Percentiles rank a stretch among this genome's conserved stretches.
phyloP scores from a whole-genome alignment of 2,329 filamentous ascomycete species.

The Microcyclospora pomicola region DNA sequence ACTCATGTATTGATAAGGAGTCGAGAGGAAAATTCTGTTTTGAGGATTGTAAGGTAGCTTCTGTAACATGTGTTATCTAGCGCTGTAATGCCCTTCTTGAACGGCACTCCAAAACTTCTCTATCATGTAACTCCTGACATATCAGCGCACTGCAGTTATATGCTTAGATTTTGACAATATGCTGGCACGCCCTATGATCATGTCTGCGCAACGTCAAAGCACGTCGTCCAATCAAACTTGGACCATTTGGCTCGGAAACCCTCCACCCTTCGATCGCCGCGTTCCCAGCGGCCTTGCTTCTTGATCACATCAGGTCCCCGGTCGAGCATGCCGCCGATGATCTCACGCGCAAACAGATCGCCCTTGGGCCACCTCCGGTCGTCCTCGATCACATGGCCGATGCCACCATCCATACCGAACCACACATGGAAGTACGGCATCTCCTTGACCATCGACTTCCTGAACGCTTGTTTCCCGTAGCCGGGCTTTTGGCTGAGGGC shows the following conservation, averaged over 20 bases:
- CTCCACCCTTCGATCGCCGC: slow-evolving; percentile 54
- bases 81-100: no score
- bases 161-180: no score
- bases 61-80: no score
- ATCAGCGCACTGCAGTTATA: no score
- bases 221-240: slow-evolving; percentile 79
- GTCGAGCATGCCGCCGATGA: slow-evolving; percentile 86
- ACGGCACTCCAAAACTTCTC: no score
- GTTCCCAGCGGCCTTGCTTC: slow-evolving; percentile 75
- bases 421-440: slow-evolving; percentile 98
- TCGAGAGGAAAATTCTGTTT: no score
- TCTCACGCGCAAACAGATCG: slow-evolving; percentile 83
- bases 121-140: no score
- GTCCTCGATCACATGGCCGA: slow-evolving; percentile 89
- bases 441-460: slow-evolving; percentile 73
- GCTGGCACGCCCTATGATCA: no score
- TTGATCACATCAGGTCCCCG: slow-evolving; percentile 70
- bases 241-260: slow-evolving; percentile 74
- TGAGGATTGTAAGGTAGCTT: no score
- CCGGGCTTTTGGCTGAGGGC: slow-evolving; percentile 47
- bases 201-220: slow-evolving; percentile 30
- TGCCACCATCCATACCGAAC: slow-evolving; percentile 82
- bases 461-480: slow-evolving; percentile 67
- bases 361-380: slow-evolving; percentile 71
- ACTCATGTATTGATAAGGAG: no score